Percentiles rank a stretch among this genome's conserved stretches.
phyloP scores from a whole-genome alignment of 352 stramenopile genomes.

The Blastocystis sp. region DNA sequence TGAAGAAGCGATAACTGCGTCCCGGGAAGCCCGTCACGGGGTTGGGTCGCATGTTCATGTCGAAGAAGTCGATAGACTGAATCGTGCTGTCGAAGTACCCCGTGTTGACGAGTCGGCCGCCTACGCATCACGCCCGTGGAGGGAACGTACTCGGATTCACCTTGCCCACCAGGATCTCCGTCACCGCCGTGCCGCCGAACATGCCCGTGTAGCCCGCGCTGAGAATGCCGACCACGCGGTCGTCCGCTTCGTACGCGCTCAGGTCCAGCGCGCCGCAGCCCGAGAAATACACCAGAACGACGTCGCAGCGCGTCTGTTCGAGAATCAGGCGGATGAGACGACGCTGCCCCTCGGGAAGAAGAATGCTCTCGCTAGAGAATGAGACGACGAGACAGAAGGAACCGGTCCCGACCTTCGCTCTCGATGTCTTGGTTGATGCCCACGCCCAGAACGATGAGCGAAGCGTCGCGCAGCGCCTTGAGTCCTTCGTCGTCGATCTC shows the following conservation, averaged over 20 bases:
- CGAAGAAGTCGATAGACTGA: conserved; percentile 82
- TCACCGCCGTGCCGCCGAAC: conserved; percentile 81
- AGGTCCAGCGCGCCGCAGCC: conserved; percentile 82
- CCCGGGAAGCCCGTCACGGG: conserved; percentile 81
- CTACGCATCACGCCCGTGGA: neutral
- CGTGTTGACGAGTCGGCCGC: conserved; percentile 84
- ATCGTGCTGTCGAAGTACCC: conserved; percentile 85
- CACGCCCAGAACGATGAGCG: conserved; percentile 82
- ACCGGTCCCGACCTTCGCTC: conserved; percentile 81
- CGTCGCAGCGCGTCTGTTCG: conserved; percentile 77
- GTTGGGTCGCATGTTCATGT: conserved; percentile 86
- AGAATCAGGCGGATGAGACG: conserved; percentile 82
- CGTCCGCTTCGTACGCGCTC: conserved; percentile 75
- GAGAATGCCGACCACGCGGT: conserved; percentile 80
- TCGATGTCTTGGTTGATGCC: conserved; percentile 85
- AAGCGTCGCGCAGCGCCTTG: conserved; percentile 76
- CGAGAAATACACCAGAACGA: conserved; percentile 87
- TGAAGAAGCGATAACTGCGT: conserved; percentile 89
- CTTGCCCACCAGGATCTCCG: conserved; percentile 76
- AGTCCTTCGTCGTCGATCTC: conserved; percentile 75
- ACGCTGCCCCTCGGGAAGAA: conserved; percentile 82
- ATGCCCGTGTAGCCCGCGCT: conserved; percentile 85
- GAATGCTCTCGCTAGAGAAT: conserved; percentile 77
- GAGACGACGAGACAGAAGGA: neutral
- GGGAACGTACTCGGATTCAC: conserved; percentile 60